A percentile compares a stretch with the other conserved stretches of the same genome.
Evolutionary conservation across 202 grass and related monocot species (phyloP).

Genomic region (Dendrocalamus latiflorus): DNA sequence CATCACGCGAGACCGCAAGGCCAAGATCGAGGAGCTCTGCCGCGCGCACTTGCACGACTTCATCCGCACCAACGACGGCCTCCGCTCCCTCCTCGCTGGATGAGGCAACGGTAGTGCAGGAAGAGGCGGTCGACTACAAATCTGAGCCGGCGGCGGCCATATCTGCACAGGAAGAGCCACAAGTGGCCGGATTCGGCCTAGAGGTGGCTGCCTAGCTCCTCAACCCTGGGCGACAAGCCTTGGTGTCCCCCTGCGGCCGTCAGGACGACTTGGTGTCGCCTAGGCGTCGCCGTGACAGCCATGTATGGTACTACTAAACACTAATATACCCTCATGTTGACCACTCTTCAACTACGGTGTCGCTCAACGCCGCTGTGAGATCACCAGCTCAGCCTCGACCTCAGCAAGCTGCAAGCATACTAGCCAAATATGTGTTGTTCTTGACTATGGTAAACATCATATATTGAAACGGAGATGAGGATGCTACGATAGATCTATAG

Average conservation of each 20-base stretch:
- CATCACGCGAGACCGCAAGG: conserved; percentile 61
- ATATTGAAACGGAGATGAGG: not conserved
- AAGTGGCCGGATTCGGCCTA: no score
- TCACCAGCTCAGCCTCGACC: not conserved
- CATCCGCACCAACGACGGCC: conserved; percentile 85
- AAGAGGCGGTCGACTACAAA: no score
- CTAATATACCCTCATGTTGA: not conserved
- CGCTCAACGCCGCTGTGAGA: not conserved
- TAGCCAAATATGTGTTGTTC: not conserved
- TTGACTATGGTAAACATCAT: not conserved
- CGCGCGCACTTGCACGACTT: conserved; percentile 89
- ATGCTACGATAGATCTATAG: no score
- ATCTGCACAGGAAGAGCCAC: no score
- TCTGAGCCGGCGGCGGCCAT: no score
- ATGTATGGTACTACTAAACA: not conserved
- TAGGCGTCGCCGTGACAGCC: no score
- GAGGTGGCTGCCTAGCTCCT: no score
- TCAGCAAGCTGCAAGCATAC: not conserved
- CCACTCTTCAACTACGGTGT: not conserved
- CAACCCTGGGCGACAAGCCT: no score
- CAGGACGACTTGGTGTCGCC: no score
- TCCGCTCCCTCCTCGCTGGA: conserved; percentile 87
- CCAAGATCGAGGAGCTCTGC: conserved; percentile 89
- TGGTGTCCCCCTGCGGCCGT: no score
- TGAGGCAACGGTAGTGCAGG: no score